These are phyloP conservation scores for Paramecium octaurelia DNA, from an alignment of 73 alveolate species.

Conservation along the genomic window DNA sequence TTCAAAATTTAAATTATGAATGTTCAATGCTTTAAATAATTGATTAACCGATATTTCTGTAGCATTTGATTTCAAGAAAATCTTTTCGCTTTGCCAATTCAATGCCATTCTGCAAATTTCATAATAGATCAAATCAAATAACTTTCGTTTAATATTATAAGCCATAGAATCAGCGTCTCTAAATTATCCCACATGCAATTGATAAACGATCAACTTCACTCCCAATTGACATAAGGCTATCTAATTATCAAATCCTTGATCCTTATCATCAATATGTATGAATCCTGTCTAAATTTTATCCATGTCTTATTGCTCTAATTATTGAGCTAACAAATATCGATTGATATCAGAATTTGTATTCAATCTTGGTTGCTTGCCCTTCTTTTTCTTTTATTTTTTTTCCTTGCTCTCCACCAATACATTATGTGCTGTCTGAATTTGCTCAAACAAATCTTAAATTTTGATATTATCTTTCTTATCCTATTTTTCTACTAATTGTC, in stretches of 20 bases:
- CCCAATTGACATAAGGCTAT: neutral
- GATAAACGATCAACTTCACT: neutral
- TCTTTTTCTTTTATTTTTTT: neutral
- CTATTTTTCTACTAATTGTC: neutral
- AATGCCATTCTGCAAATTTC: neutral
- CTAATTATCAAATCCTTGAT: neutral
- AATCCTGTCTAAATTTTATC: neutral
- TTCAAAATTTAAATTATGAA: neutral
- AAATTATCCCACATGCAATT: neutral
- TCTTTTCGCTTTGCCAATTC: neutral
- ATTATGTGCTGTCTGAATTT: neutral
- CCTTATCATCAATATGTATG: neutral
- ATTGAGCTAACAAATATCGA: neutral
- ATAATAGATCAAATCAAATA: neutral
- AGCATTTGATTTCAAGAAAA: neutral
- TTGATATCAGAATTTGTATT: neutral
- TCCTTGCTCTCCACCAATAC: neutral
- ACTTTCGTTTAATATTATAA: neutral
- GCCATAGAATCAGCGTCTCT: neutral
- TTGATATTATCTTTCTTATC: neutral
- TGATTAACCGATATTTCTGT: neutral
- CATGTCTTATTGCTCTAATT: neutral
- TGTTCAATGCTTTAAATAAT: neutral
- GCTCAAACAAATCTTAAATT: neutral
- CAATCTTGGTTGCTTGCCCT: neutral